Base-by-base conservation (phyloP, 768 basidiomycete species). In the Pleurotus sapidus region DNA sequence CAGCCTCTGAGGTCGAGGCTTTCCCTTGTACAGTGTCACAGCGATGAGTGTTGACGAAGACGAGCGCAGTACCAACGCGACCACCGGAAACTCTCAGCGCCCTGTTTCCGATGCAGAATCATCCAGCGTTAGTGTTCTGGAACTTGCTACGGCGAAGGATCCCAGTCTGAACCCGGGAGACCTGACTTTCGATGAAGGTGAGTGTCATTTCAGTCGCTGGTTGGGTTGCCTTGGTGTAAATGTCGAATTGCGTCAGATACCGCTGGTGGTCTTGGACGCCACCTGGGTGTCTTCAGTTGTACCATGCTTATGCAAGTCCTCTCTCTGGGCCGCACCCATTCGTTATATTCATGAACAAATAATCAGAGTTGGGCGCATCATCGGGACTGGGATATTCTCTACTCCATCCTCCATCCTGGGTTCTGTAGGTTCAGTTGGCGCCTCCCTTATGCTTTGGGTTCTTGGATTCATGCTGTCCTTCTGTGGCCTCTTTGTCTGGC, bases 381-480 rank as follows among this genome's bases (percentile, higher is more conserved):
- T 84, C 60, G 83, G 84, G 0, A 86, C 84, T 0, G 84, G 83
- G n/a, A 85, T 86, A 58, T 86, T 85, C 69, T 82, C 82, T 1
- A 84, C 84, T 0, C 84, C 84, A 0, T 83, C 83, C 0, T 80
- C 80, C 0, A 85, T 86, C 62, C 74, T 86, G 27, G 72, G 67
- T 0, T 79, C 81, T 0, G 84, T 85, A 0, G 80, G 79, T 11
- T 84, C 82, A 5, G 70, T 85, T 15, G 84, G 84, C 17, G 83
- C 84, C 0, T 84, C 83, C 0, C 69, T 86, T 49, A 78, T 86
- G 77, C 78, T 84, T 17, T 86, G 84, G 84, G 79, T 85, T 1
- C 78, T 84, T 18, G 84, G 84, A 3, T 83, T 84, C 61, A 61
- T 77, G 1, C 73, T 86, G 2, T 84, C 83, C 0, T 81, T 80